A percentile compares a stretch with the other conserved stretches of the same genome.
These are phyloP conservation scores for Aspergillus intermedius DNA, from an alignment of 2,329 filamentous ascomycete genomes.

Conservation along the genomic window DNA sequence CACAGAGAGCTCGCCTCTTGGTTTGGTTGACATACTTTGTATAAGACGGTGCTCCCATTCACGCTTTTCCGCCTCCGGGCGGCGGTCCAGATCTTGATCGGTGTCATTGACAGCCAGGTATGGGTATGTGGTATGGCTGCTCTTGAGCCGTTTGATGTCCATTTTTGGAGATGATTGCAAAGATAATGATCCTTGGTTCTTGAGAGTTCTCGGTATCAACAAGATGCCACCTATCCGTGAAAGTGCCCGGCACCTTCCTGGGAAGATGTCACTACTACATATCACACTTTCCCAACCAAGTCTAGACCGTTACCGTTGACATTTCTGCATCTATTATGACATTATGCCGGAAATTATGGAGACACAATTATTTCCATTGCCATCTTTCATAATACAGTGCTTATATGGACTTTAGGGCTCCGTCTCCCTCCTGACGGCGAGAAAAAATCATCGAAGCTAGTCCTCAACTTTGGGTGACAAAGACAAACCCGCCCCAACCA, in stretches of 20 bases:
- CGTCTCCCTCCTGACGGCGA: background rate
- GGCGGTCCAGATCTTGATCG: background rate
- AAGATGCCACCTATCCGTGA: background rate
- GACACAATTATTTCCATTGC: background rate
- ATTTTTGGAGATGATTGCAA: background rate
- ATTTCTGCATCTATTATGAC: background rate
- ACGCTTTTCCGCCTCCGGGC: background rate
- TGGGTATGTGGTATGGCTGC: background rate
- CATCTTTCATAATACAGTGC: background rate
- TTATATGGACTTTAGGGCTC: background rate
- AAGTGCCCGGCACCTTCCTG: background rate
- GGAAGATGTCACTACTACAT: background rate
- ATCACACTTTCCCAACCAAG: background rate
- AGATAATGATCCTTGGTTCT: background rate
- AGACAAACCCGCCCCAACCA: background rate
- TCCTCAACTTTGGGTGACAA: background rate
- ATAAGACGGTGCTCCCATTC: background rate
- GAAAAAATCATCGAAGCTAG: background rate
- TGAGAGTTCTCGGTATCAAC: background rate
- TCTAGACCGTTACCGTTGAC: background rate
- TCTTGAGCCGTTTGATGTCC: background rate
- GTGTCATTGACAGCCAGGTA: background rate
- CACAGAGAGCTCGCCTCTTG: background rate
- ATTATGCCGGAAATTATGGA: background rate
- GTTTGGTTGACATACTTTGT: background rate